phyloP scores from a whole-genome alignment of 106 monocot species.

The Ottelia alismoides region DNA sequence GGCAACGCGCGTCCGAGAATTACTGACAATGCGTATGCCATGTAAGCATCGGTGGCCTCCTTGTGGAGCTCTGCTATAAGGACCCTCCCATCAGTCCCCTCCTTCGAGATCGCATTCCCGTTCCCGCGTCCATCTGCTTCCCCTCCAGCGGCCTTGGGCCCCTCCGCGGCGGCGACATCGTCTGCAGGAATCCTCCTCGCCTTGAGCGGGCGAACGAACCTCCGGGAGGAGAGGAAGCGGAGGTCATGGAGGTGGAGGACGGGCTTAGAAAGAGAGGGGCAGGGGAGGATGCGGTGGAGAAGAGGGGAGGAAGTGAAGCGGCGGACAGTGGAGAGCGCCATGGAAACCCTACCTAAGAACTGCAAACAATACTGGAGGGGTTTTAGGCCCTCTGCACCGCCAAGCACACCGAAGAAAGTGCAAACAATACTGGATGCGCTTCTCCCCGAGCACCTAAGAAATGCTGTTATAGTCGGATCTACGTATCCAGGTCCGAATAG shows the following conservation, averaged over 20 bases:
- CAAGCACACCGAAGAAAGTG: too few species aligned
- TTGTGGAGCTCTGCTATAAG: conserved; percentile 73
- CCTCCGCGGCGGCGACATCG: conserved; percentile 2
- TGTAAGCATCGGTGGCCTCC: conserved; percentile 94
- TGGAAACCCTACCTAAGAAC: too few species aligned
- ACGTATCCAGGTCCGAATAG: too few species aligned
- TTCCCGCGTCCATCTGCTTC: conserved; percentile 28
- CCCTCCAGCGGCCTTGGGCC: conserved; percentile 7
- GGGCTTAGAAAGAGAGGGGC: conserved; percentile 7
- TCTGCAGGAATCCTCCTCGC: conserved; percentile 30
- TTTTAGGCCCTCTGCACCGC: too few species aligned
- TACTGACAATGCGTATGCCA: conserved; percentile 98
- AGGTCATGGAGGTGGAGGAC: conserved; percentile 7
- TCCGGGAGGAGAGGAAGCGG: conserved; percentile 21
- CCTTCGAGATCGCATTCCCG: conserved; percentile 35
- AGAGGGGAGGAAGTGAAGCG: conserved; percentile 42
- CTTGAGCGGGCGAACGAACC: conserved; percentile 14
- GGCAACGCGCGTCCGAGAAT: conserved; percentile 86
- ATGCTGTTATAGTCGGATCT: too few species aligned
- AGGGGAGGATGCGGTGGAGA: conserved; percentile 21
- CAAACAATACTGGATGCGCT: too few species aligned
- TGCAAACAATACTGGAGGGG: too few species aligned
- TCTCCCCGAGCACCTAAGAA: too few species aligned
- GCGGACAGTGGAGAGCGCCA: conserved; percentile 25
- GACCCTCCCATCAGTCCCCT: conserved; percentile 43